A percentile compares a stretch with the other conserved stretches of the same genome.
phyloP scores from a whole-genome alignment of 352 stramenopile genomes.

The Sclerospora graminicola region DNA sequence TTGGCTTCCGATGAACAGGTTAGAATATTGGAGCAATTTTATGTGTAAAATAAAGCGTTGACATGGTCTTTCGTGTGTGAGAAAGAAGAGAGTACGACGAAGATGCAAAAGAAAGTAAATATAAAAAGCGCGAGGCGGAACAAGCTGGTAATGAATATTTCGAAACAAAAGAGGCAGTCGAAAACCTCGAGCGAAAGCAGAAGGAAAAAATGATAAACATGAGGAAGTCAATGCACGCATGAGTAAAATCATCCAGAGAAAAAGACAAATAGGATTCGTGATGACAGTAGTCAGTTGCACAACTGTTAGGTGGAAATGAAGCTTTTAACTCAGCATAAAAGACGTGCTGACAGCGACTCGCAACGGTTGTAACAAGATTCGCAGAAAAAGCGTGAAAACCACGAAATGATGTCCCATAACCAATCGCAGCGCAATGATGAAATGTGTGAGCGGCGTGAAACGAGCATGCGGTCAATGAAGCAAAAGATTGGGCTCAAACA shows the following conservation, averaged over 20 bases:
- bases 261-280: constrained; percentile 49
- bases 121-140: constrained; percentile 38
- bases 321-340: constrained; percentile 36
- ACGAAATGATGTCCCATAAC: constrained; percentile 46
- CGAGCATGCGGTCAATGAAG: constrained; percentile 28
- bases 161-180: constrained; percentile 34
- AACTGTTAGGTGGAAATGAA: constrained; percentile 58
- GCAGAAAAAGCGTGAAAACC: constrained; percentile 36
- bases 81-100: constrained; percentile 40
- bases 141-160: constrained; percentile 30
- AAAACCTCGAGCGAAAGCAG: constrained; percentile 45
- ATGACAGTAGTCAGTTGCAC: constrained; percentile 51
- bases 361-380: constrained; percentile 41
- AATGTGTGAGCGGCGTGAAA: constrained; percentile 43
- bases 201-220: constrained; percentile 55
- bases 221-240: constrained; percentile 37
- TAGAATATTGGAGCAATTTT: constrained; percentile 56
- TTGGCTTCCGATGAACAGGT: constrained; percentile 36
- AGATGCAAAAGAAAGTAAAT: constrained; percentile 45
- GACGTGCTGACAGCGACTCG: constrained; percentile 37
- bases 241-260: constrained; percentile 29
- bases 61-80: constrained; percentile 76
- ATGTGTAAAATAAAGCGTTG: constrained; percentile 65
- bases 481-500: constrained; percentile 18
- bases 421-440: constrained; percentile 46